Evolutionary conservation across 768 basidiomycete genomes (phyloP).

Genomic region (Tylopilus intermedius): DNA sequence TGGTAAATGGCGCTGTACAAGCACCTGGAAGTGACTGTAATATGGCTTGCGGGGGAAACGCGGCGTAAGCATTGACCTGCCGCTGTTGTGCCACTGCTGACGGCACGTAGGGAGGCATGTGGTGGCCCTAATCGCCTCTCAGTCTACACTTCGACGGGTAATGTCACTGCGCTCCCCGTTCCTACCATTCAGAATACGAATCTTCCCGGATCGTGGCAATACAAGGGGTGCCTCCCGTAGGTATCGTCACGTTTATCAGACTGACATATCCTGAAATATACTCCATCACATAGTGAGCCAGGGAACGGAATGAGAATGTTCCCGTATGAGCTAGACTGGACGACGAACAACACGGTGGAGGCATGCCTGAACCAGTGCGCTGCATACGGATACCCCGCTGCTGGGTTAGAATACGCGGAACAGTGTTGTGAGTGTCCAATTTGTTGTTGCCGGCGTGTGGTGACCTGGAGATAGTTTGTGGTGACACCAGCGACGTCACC

Average conservation of each 20-base stretch:
- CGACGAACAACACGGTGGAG: conserved; percentile 57
- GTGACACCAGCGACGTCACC: conserved; percentile 55
- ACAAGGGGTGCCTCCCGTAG: conserved; percentile 64
- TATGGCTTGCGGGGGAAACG: conserved; percentile 69
- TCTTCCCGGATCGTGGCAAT: conserved; percentile 61
- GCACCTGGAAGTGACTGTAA: conserved; percentile 53
- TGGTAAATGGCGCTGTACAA: conserved; percentile 55
- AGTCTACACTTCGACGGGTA: conserved; percentile 53
- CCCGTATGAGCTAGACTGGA: conserved; percentile 55
- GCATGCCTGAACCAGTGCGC: conserved; percentile 67
- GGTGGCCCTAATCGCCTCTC: conserved; percentile 72
- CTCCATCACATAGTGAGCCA: conserved; percentile 40
- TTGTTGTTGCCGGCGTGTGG: neutral
- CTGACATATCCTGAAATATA: neutral
- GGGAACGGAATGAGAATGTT: conserved; percentile 42
- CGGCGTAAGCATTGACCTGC: conserved; percentile 41
- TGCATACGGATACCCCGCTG: conserved; percentile 65
- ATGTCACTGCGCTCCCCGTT: conserved; percentile 52
- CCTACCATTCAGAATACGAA: conserved; percentile 50
- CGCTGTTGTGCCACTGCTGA: neutral
- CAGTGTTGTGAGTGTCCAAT: conserved; percentile 54
- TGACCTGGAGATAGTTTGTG: conserved; percentile 48
- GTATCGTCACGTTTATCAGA: conserved; percentile 14
- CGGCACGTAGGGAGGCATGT: conserved; percentile 50
- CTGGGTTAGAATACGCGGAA: conserved; percentile 63